Evolutionary conservation across 352 stramenopile species (phyloP).

Genomic region (Globisporangium mamillatum): DNA sequence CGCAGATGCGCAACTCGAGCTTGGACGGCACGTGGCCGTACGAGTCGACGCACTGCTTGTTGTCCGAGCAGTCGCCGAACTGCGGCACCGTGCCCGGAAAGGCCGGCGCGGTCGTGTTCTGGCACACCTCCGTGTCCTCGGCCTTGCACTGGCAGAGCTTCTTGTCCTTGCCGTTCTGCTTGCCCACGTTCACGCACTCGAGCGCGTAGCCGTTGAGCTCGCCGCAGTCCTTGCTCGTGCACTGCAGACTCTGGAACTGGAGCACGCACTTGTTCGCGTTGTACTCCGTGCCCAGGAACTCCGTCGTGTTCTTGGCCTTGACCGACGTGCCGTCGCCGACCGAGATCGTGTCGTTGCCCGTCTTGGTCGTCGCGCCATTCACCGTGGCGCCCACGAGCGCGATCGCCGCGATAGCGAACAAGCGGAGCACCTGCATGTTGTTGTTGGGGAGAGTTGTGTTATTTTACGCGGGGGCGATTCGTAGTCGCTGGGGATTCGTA

Average conservation of each 20-base stretch:
- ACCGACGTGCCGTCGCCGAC: constrained; percentile 61
- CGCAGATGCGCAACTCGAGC: constrained; percentile 52
- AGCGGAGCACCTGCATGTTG: constrained; percentile 17
- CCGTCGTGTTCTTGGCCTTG: constrained; percentile 44
- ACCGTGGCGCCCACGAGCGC: constrained; percentile 7
- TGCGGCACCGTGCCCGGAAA: constrained; percentile 40
- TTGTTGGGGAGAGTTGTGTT: not conserved
- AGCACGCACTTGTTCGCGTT: constrained; percentile 61
- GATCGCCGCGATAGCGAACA: constrained; percentile 14
- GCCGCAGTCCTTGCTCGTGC: constrained; percentile 46
- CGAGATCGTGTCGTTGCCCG: constrained; percentile 43
- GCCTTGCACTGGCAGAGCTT: constrained; percentile 56
- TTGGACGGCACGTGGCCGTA: constrained; percentile 57
- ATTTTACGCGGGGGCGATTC: not conserved
- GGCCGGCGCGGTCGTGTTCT: constrained; percentile 37
- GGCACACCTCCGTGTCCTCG: constrained; percentile 42
- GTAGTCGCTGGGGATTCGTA: not conserved
- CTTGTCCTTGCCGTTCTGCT: constrained; percentile 64
- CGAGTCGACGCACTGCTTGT: constrained; percentile 48
- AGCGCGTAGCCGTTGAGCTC: constrained; percentile 70
- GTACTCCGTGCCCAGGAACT: constrained; percentile 69
- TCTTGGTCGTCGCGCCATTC: constrained; percentile 7
- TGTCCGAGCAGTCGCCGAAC: constrained; percentile 65
- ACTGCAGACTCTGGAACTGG: constrained; percentile 67
- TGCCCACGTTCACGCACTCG: constrained; percentile 58